Base-by-base conservation (phyloP, 2,329 filamentous ascomycete species). In the Magnaporthiopsis poae region DNA sequence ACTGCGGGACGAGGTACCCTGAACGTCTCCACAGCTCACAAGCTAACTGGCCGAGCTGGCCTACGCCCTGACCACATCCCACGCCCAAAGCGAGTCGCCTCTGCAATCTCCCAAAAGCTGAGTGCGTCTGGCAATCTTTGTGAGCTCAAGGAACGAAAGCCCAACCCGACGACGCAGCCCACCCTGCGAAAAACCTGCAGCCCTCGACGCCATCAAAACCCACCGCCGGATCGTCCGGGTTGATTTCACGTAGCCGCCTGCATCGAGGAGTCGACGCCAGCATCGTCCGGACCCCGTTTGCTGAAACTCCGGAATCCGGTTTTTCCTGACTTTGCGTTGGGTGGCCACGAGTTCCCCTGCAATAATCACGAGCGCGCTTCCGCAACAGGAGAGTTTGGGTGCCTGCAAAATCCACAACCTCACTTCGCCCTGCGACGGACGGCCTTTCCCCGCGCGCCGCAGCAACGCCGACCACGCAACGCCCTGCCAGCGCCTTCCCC, bases 121-220 rank as follows among this genome's bases (percentile, higher is more conserved):
- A 12, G n/a, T 29, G 60, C 39, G 39, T 46, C 39, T 46, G 39
- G 39, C 39, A 46, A 46, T 56, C 46, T 21, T 56, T 56, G 46
- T 52, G 46, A 56, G 39, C 39, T 60, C n/a, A 27, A 60, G n/a
- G 13, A 61, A 61, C 60, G 27, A 27, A 61, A 61, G 60, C 60
- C 60, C 60, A 61, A 61, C 60, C 18, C 27, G 27, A 33, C 27
- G 4, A 27, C 31, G 25, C 60, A 29, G 25, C 13, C 60, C 13
- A 29, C 13, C 60, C 13, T 18, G 5, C 60, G 60, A 31, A 31
- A 33, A n/a, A n/a, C 27, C 59, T 18, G 27, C n/a, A 25, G 9
- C 59, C 59, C 27, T 60, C 59, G 11, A 60, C 27, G 18, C 31
- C 18, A 29, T 29, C 31, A 18, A 29, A 60, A 31, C 5, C n/a